These are phyloP conservation scores for Myxozyma udenii DNA, from an alignment of 805 yeast genomes.

Conservation along the genomic window DNA sequence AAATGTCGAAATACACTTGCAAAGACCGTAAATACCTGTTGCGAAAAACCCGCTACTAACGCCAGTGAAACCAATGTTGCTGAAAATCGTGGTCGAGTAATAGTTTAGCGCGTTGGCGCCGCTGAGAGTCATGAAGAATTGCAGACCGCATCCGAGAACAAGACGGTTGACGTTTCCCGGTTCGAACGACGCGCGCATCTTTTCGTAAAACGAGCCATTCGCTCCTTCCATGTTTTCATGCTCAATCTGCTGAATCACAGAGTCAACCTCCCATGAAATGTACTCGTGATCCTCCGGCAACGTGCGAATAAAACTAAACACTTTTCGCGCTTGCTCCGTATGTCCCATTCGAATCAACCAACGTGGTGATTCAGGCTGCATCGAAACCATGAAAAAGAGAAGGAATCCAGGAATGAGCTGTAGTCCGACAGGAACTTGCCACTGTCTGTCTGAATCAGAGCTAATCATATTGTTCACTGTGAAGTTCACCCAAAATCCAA, in stretches of 20 bases:
- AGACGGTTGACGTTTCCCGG: conserved; percentile 35
- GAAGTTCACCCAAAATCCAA: conserved; percentile 56
- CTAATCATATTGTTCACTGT: conserved; percentile 46
- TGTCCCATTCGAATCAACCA: conserved; percentile 47
- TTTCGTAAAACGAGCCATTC: conserved; percentile 5
- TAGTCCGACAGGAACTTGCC: conserved; percentile 63
- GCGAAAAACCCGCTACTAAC: conserved; percentile 46
- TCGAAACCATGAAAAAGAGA: conserved; percentile 43
- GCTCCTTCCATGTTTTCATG: conserved; percentile 11
- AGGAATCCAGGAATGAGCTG: conserved; percentile 52
- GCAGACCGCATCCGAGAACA: conserved; percentile 63
- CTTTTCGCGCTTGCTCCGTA: conserved; percentile 41
- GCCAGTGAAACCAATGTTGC: conserved; percentile 49
- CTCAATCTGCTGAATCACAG: conserved; percentile 42
- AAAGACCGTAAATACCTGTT: conserved; percentile 46
- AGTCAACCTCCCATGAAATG: conserved; percentile 35
- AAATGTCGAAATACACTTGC: conserved; percentile 57
- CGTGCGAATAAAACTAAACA: conserved; percentile 42
- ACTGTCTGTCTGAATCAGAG: conserved; percentile 58
- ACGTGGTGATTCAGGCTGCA: conserved; percentile 44
- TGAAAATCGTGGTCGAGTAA: conserved; percentile 47
- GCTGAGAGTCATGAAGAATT: conserved; percentile 81
- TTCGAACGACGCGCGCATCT: conserved; percentile 1
- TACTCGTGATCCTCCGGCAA: conserved; percentile 40
- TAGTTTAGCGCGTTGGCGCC: conserved; percentile 57